Evolutionary conservation across 257 asterid genomes (phyloP), one percentile per base, ranked within the genome.

Genomic region (Solanum clarkiae): DNA sequence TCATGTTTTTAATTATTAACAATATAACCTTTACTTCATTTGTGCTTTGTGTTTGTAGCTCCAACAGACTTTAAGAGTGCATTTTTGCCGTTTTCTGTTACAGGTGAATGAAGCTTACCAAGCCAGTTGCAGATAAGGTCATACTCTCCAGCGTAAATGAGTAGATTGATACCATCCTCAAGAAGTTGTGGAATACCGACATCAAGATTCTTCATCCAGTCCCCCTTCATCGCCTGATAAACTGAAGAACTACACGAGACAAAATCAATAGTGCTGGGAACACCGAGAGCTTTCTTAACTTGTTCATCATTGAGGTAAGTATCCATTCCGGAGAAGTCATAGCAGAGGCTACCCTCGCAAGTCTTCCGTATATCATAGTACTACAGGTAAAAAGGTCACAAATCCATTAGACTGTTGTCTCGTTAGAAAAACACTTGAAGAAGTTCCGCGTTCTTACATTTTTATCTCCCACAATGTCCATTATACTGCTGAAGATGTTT

Each of bases 81-180:
- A 9, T 59, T n/a, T n/a, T 60, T 60, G 16, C 32, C 0, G 1
- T 60, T n/a, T n/a, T n/a, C 56, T 65, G 22, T 36, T 54, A 62
- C 44, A 80, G 14, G 80, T 68, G 65, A 32, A 26, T 45, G 80
- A 80, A 84, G 26, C 74, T 36, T 88, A 94, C 98, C 96, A 4
- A 93, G 89, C 98, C 96, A 94, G 88, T 95, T 95, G 93, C 97
- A 91, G 9, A 91, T 84, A 75, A 94, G 93, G 85, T 95, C 98
- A 66, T 91, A 94, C 42, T 94, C 96, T 55, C 98, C 98, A 5
- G 94, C 98, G 12, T 94, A 93, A 66, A 93, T 36, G 7, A 94
- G 87, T 20, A 92, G 57, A 86, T 85, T 91, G 85, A 95, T 84
- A 13, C 92, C 97, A 84, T 94, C 97, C 69, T 91, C 87, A n/a